Evolutionary conservation across 345 rosid genomes (phyloP).

Genomic region (Populus davidiana): DNA sequence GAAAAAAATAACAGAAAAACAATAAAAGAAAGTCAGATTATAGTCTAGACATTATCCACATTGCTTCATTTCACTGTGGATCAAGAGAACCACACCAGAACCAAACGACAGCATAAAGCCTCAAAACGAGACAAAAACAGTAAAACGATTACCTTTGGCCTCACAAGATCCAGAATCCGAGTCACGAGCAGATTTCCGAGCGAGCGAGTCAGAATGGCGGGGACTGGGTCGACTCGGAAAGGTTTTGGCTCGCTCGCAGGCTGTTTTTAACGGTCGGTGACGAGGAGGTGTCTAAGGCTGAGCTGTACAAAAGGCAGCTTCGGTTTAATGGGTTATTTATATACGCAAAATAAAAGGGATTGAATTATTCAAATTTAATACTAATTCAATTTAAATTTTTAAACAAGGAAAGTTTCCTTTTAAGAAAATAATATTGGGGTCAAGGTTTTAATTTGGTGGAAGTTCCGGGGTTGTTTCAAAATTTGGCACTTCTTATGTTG

Average conservation of each 20-base stretch:
- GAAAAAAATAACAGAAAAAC: neutral
- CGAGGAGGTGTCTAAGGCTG: neutral
- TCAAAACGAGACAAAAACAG: neutral
- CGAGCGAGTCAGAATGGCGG: constrained; percentile 14
- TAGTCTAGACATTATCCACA: constrained; percentile 8
- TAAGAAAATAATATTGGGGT: neutral
- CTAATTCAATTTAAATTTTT: neutral
- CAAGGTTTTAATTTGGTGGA: constrained; percentile 8
- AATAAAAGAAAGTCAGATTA: neutral
- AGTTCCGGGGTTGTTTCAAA: constrained; percentile 29
- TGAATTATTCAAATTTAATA: neutral
- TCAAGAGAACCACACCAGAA: neutral
- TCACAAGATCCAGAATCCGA: neutral
- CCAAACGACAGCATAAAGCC: neutral
- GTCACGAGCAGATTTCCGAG: constrained; percentile 7
- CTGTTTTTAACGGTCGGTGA: neutral
- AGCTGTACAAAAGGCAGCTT: neutral
- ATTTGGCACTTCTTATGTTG: constrained; percentile 11
- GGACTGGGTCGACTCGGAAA: constrained; percentile 23
- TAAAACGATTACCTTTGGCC: neutral
- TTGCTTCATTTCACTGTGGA: neutral
- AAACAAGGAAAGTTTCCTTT: neutral
- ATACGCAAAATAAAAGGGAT: neutral
- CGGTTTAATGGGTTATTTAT: neutral
- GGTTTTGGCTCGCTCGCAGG: neutral